Evolutionary conservation across 345 rosid species (phyloP).

Genomic region (Sonneratia alba): DNA sequence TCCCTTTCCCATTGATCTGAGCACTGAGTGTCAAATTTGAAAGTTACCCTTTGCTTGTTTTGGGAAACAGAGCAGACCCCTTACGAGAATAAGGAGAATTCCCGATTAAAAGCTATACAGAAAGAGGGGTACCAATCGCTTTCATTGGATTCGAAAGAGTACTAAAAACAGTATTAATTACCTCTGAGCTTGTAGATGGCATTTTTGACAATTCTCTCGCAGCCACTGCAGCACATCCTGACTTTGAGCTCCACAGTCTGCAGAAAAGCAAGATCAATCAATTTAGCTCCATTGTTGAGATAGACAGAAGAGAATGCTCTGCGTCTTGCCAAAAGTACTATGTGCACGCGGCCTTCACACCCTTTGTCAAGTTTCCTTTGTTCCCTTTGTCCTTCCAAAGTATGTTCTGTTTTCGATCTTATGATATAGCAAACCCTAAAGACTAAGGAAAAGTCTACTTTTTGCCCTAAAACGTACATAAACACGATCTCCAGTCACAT

Average conservation of each 20-base stretch:
- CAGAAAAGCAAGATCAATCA: neutral
- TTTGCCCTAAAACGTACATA: neutral
- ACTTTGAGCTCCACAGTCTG: conserved; percentile 95
- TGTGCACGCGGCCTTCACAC: conserved; percentile 1
- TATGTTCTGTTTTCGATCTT: neutral
- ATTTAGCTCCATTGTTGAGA: neutral
- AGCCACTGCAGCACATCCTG: conserved; percentile 92
- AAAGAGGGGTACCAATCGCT: neutral
- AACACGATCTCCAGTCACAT: neutral
- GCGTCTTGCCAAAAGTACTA: neutral
- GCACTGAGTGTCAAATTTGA: neutral
- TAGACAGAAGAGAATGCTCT: conserved; percentile 5
- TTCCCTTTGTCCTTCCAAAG: conserved; percentile 11
- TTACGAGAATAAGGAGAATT: neutral
- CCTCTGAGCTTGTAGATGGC: conserved; percentile 85
- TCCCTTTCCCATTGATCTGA: neutral
- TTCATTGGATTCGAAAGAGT: neutral
- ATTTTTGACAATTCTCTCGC: conserved; percentile 79
- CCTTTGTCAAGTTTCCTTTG: conserved; percentile 21
- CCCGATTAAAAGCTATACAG: neutral
- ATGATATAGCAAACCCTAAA: conserved; percentile 16
- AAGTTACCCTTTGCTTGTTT: neutral
- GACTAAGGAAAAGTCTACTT: conserved; percentile 9
- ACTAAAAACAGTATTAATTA: conserved; percentile 7
- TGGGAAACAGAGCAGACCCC: neutral